Evolutionary conservation across 2,329 filamentous ascomycete species (phyloP).

Genomic region (Botrytis fragariae): DNA sequence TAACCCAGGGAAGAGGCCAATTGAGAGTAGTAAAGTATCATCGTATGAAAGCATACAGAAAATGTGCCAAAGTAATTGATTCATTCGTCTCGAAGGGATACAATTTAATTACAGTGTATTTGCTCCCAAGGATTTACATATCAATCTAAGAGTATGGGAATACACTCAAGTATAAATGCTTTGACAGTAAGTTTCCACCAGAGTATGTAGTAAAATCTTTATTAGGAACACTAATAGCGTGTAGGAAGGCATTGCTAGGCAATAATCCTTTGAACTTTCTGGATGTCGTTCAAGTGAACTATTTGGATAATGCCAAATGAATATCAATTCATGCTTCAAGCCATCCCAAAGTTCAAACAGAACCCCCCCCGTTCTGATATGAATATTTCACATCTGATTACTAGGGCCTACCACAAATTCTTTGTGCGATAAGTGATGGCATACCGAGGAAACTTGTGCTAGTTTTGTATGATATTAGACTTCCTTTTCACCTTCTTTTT

Average conservation of each 20-base stretch:
- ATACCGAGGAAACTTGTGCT: not conserved
- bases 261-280: not conserved
- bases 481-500: not conserved
- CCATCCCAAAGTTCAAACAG: not conserved
- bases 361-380: not conserved
- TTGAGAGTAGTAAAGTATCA: not conserved
- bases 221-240: not conserved
- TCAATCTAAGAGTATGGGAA: not conserved
- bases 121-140: not conserved
- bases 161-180: not conserved
- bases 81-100: not conserved
- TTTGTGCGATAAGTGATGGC: not conserved
- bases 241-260: not conserved
- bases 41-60: not conserved
- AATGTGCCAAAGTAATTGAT: not conserved
- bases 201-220: not conserved
- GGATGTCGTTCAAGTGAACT: not conserved
- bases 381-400: not conserved
- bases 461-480: not conserved
- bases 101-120: not conserved
- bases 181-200: not conserved
- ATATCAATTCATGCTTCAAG: not conserved
- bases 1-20: not conserved
- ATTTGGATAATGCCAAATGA: not conserved
- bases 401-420: not conserved